Evolutionary conservation across 2,329 filamentous ascomycete genomes (phyloP).

Genomic region (Ustulina deusta): DNA sequence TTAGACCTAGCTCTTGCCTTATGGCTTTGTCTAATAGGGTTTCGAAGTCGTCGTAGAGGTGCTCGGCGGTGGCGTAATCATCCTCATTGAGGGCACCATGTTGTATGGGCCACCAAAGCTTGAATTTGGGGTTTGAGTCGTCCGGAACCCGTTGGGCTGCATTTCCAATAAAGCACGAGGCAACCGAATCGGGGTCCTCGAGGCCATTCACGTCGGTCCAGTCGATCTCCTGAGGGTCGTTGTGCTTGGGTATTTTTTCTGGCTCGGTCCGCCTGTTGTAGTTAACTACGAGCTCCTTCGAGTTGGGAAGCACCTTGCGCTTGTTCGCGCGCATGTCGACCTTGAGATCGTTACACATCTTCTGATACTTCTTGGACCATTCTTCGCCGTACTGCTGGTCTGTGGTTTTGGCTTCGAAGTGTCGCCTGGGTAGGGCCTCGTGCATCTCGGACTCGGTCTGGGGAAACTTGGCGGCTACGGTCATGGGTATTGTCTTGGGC

Average conservation of each 20-base stretch:
- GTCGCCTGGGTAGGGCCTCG: slow-evolving; percentile 80
- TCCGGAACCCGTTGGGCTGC: slow-evolving; percentile 90
- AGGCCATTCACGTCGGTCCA: slow-evolving; percentile 86
- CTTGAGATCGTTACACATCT: slow-evolving; percentile 89
- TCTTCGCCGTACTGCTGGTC: slow-evolving; percentile 93
- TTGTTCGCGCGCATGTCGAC: slow-evolving; percentile 93
- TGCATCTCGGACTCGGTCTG: slow-evolving; percentile 87
- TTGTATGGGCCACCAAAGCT: slow-evolving; percentile 90
- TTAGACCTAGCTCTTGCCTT: slow-evolving; percentile 83
- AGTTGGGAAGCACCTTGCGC: slow-evolving; percentile 95
- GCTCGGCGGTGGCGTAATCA: slow-evolving; percentile 83
- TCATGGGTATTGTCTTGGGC: slow-evolving; percentile 94
- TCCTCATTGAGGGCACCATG: slow-evolving; percentile 90
- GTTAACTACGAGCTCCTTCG: slow-evolving; percentile 93
- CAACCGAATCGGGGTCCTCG: slow-evolving; percentile 71
- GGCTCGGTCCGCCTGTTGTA: slow-evolving; percentile 88
- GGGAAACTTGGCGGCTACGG: slow-evolving; percentile 82
- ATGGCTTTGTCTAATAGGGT: slow-evolving; percentile 88
- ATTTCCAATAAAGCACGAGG: slow-evolving; percentile 80
- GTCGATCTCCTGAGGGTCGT: slow-evolving; percentile 91
- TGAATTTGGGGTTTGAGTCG: slow-evolving; percentile 88
- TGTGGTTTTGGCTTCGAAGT: slow-evolving; percentile 69
- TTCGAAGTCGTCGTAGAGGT: slow-evolving; percentile 88
- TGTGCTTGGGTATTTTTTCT: slow-evolving; percentile 92
- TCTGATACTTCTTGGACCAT: slow-evolving; percentile 78